Evolutionary conservation across 352 stramenopile species (phyloP).

Genomic region (Globisporangium polare): DNA sequence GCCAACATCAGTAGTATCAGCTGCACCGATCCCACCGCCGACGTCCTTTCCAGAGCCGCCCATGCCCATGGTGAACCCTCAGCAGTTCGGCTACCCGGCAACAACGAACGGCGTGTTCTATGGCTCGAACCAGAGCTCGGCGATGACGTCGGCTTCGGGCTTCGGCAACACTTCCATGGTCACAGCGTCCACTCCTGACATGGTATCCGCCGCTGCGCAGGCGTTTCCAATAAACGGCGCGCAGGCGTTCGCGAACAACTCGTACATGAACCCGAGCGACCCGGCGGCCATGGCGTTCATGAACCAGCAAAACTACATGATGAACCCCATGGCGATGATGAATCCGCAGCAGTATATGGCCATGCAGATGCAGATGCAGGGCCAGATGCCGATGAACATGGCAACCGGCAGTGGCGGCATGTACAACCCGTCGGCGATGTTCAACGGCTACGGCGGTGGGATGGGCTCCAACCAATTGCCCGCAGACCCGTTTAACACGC

Average conservation of each 20-base stretch:
- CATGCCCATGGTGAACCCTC: conserved; percentile 24
- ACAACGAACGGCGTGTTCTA: conserved; percentile 10
- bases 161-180: conserved; percentile 18
- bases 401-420: conserved; percentile 19
- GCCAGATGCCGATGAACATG: conserved; percentile 44
- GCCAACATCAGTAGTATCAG: neutral
- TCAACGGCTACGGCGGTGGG: conserved; percentile 20
- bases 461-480: conserved; percentile 42
- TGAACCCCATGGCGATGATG: conserved; percentile 46
- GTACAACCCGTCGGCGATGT: conserved; percentile 30
- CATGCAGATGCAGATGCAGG: conserved; percentile 54
- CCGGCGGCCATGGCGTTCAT: conserved; percentile 19
- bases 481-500: conserved; percentile 66
- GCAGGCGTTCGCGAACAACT: conserved; percentile 32
- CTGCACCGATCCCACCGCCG: conserved; percentile 14
- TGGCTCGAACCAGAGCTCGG: conserved; percentile 5
- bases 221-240: conserved; percentile 30
- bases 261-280: conserved; percentile 34
- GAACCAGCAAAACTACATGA: conserved; percentile 46
- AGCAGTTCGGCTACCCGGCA: conserved; percentile 11
- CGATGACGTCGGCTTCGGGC: conserved; percentile 20
- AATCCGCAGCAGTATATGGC: conserved; percentile 59
- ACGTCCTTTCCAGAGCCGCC: conserved; percentile 45
- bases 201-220: conserved; percentile 17
- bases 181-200: conserved; percentile 11